Conservation (phyloP, 2,329 filamentous ascomycete genomes). For the Cladophialophora immunda region DNA sequence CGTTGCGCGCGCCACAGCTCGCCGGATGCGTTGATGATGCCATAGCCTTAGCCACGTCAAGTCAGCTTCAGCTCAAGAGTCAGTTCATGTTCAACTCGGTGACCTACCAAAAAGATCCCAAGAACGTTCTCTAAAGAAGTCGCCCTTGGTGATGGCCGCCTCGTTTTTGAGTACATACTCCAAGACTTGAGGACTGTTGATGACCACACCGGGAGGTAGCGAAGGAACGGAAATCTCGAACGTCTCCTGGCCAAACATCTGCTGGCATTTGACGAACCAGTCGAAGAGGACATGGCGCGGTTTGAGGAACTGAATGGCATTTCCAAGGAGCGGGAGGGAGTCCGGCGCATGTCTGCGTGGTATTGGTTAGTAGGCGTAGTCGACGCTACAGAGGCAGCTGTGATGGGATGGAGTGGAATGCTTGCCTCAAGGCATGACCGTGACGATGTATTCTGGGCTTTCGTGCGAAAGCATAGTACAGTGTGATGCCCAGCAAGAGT, state of each 20-base stretch:
- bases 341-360: constrained; percentile 39
- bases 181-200: constrained; percentile 68
- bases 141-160: constrained; percentile 67
- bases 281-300: constrained; percentile 67
- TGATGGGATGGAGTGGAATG: background rate
- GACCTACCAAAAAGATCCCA: constrained; percentile 67
- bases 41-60: constrained; percentile 56
- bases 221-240: constrained; percentile 70
- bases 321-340: constrained; percentile 63
- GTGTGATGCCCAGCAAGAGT: constrained; percentile 20
- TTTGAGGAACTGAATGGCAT: constrained; percentile 69
- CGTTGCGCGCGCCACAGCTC: constrained; percentile 70
- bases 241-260: constrained; percentile 66
- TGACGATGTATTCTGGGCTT: constrained; percentile 32
- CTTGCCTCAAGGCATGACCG: constrained; percentile 33
- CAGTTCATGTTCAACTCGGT: background rate
- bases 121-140: constrained; percentile 67
- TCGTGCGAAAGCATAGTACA: constrained; percentile 19
- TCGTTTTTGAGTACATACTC: constrained; percentile 71
- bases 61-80: constrained; percentile 1
- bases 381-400: too few species aligned
- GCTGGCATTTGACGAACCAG: constrained; percentile 70
- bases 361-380: constrained; percentile 7
- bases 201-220: constrained; percentile 69
- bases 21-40: constrained; percentile 73